These are phyloP conservation scores for Curvularia hawaiiensis DNA, from an alignment of 2,329 filamentous ascomycete species.

Conservation along the genomic window DNA sequence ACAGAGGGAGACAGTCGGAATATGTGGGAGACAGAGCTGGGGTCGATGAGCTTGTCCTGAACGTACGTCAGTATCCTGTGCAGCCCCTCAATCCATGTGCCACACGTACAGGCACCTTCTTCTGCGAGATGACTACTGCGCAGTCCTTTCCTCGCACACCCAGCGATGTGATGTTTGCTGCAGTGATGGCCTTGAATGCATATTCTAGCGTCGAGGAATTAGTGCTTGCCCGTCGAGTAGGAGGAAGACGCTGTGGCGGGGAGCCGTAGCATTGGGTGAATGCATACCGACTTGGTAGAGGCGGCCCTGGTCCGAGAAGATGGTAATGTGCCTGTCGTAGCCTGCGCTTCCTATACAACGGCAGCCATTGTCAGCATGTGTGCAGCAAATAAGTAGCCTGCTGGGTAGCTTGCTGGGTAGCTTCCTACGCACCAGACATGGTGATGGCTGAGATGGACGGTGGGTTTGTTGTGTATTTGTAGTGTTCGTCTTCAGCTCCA, in stretches of 20 bases:
- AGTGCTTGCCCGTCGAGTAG: conserved; percentile 13
- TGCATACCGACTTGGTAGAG: conserved; percentile 97
- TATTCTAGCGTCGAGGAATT: conserved; percentile 70
- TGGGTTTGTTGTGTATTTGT: conserved; percentile 25
- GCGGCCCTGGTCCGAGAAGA: conserved; percentile 98
- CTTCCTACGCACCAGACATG: conserved; percentile 49
- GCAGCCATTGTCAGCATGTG: conserved; percentile 37
- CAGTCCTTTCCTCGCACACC: conserved; percentile 96
- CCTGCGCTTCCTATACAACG: conserved; percentile 56
- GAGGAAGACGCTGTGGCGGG: background rate
- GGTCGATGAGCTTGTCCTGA: conserved; percentile 98
- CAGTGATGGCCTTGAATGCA: conserved; percentile 99
- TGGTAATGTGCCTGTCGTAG: conserved; percentile 99
- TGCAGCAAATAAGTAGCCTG: conserved; percentile 20
- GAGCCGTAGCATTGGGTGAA: conserved; percentile 4
- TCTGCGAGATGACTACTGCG: conserved; percentile 96
- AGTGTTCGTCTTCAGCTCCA: conserved; percentile 34
- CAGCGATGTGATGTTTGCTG: conserved; percentile 98
- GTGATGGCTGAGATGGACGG: conserved; percentile 42
- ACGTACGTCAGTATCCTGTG: conserved; percentile 16
- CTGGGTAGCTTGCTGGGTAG: conserved; percentile 10
- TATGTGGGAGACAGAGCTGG: conserved; percentile 94
- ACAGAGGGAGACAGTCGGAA: conserved; percentile 96
- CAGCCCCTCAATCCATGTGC: conserved; percentile 13
- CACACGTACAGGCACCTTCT: conserved; percentile 92